Evolutionary conservation across 169 alveolate genomes (phyloP).

Genomic region (Eimeria falciformis): DNA sequence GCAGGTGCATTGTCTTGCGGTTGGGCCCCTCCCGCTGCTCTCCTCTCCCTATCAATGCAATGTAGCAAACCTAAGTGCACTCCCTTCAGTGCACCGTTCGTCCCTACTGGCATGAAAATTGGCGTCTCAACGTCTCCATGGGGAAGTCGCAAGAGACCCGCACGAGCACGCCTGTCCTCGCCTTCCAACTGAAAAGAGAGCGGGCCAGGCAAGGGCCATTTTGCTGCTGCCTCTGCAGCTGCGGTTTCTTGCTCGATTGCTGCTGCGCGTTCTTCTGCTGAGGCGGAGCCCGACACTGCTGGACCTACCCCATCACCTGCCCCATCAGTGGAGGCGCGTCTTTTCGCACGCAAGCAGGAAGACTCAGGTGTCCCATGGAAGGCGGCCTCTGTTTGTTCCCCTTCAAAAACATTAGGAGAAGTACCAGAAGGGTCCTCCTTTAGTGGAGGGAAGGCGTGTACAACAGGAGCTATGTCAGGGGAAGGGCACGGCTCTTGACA

Average conservation of each 20-base stretch:
- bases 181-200: slow-evolving; percentile 64
- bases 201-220: slow-evolving; percentile 43
- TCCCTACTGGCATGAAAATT: slow-evolving; percentile 99
- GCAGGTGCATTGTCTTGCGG: no score
- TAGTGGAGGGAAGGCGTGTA: no score
- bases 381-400: no score
- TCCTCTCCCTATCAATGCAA: slow-evolving; percentile 13
- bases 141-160: slow-evolving; percentile 94
- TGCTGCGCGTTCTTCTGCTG: slow-evolving; percentile 22
- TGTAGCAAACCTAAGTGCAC: slow-evolving; percentile 77
- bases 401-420: no score
- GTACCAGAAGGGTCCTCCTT: no score
- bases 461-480: no score
- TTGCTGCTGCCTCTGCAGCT: slow-evolving; percentile 30
- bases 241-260: slow-evolving; percentile 11
- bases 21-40: neutral
- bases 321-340: no score
- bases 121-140: slow-evolving; percentile 98
- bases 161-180: slow-evolving; percentile 92
- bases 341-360: no score
- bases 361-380: no score
- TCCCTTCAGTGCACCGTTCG: slow-evolving; percentile 96
- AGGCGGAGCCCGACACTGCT: neutral
- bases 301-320: no score
- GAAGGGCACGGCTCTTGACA: no score